phyloP scores from a whole-genome alignment of 2,329 filamentous ascomycete species.

The Pyricularia grisea region DNA sequence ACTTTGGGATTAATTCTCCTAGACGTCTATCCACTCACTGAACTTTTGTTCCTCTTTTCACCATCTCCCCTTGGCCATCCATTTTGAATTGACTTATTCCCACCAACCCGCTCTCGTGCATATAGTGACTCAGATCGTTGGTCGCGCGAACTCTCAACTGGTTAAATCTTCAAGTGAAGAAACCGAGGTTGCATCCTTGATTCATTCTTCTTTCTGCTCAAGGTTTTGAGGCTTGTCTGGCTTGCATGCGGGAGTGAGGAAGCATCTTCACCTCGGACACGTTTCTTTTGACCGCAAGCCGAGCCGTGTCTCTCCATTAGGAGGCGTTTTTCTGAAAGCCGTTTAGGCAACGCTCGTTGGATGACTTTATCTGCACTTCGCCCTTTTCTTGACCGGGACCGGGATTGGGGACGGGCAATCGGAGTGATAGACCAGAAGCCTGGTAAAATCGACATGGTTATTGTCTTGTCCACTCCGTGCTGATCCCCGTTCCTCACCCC shows the following conservation, averaged over 20 bases:
- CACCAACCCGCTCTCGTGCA: neutral
- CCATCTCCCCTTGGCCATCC: neutral
- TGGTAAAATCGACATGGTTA: neutral
- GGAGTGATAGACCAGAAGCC: neutral
- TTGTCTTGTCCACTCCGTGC: neutral
- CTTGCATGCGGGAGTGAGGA: neutral
- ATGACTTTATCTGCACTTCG: neutral
- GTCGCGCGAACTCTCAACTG: neutral
- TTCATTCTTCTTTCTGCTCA: too few relatives aligned
- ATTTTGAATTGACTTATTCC: neutral
- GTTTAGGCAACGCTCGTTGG: neutral
- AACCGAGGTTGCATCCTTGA: neutral
- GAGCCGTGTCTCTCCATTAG: neutral
- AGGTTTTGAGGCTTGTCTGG: neutral
- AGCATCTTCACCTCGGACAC: neutral
- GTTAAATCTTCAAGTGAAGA: neutral
- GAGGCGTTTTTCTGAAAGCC: neutral
- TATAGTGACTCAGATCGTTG: constrained; percentile 1
- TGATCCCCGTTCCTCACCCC: neutral
- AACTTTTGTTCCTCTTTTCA: neutral
- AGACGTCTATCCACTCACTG: neutral
- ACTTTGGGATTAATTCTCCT: neutral
- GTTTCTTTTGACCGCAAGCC: neutral
- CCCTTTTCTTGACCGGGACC: neutral
- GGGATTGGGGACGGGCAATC: neutral